Conservation (phyloP, 2,329 filamentous ascomycete species). For the Leptodontidium sp. region DNA sequence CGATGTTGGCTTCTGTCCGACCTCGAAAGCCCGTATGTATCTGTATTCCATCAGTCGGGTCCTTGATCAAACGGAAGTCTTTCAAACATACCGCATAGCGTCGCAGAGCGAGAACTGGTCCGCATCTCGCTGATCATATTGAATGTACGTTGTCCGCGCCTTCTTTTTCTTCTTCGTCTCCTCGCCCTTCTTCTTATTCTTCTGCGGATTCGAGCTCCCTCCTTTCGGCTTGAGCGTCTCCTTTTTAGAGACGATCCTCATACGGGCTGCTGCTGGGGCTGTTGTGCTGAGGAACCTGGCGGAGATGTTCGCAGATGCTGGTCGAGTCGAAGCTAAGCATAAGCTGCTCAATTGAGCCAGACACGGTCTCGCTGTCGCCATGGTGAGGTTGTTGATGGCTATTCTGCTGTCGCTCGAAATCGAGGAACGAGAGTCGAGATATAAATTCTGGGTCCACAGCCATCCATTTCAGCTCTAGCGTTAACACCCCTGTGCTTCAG, state of each 20-base stretch:
- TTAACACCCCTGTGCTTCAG: conserved; percentile 18
- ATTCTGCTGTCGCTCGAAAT: background rate
- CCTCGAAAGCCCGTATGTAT: conserved; percentile 91
- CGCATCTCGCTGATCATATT: conserved; percentile 47
- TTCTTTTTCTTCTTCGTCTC: conserved; percentile 46
- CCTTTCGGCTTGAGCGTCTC: conserved; percentile 27
- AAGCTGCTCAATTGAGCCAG: conserved; percentile 47
- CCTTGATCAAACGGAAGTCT: conserved; percentile 12
- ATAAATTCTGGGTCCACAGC: conserved; percentile 18
- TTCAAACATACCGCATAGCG: conserved; percentile 78
- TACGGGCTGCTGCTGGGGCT: conserved; percentile 29
- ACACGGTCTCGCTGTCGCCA: conserved; percentile 44
- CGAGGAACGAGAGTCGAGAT: conserved; percentile 20
- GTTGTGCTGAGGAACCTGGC: conserved; percentile 39
- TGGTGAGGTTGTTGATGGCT: conserved; percentile 28
- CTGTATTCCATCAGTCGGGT: conserved; percentile 54
- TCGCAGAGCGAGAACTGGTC: conserved; percentile 86
- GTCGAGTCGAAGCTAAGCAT: conserved; percentile 34
- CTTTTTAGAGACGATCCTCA: conserved; percentile 38
- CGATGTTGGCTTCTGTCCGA: conserved; percentile 75
- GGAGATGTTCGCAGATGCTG: conserved; percentile 26
- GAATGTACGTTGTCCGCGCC: conserved; percentile 44
- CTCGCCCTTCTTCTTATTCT: conserved; percentile 46
- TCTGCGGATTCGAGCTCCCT: conserved; percentile 35
- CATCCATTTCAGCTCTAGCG: conserved; percentile 27